A percentile compares a stretch with the other conserved stretches of the same genome.
These are phyloP conservation scores for Apiotrichum mycotoxinovorans DNA, from an alignment of 1,284 basidiomycete genomes.

Conservation along the genomic window DNA sequence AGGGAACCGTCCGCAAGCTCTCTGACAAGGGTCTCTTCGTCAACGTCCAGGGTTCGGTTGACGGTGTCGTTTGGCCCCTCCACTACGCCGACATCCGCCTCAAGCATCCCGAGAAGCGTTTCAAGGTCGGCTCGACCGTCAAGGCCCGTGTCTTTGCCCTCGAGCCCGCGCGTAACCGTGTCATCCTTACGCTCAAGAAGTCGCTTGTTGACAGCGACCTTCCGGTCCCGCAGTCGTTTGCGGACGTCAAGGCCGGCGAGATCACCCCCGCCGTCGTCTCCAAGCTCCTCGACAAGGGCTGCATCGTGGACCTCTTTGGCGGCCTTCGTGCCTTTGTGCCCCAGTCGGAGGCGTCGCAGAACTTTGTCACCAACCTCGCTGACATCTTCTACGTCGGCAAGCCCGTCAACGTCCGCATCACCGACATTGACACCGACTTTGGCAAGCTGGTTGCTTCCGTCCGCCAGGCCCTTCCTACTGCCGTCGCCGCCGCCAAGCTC, in stretches of 20 bases:
- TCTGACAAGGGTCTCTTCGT: conserved; percentile 77
- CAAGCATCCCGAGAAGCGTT: conserved; percentile 88
- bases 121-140: conserved; percentile 76
- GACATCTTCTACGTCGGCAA: conserved; percentile 74
- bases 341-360: conserved; percentile 71
- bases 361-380: conserved; percentile 60
- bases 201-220: conserved; percentile 77
- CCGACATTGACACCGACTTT: conserved; percentile 63
- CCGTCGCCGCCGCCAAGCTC: conserved; percentile 63
- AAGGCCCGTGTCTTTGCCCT: conserved; percentile 82
- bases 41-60: conserved; percentile 75
- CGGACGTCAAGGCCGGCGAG: conserved; percentile 65
- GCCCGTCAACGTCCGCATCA: conserved; percentile 80
- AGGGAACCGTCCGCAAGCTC: conserved; percentile 78
- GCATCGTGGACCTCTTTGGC: conserved; percentile 87
- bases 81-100: conserved; percentile 93
- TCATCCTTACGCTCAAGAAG: conserved; percentile 89
- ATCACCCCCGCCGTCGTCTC: conserved; percentile 81
- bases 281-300: conserved; percentile 70
- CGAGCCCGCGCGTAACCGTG: conserved; percentile 74
- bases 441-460: conserved; percentile 78
- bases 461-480: conserved; percentile 67
- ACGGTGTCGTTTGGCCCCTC: conserved; percentile 89
- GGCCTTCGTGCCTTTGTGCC: conserved; percentile 81
- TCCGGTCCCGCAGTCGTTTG: conserved; percentile 64